Conservation (phyloP, 768 basidiomycete genomes). For the Collybia sordida region DNA sequence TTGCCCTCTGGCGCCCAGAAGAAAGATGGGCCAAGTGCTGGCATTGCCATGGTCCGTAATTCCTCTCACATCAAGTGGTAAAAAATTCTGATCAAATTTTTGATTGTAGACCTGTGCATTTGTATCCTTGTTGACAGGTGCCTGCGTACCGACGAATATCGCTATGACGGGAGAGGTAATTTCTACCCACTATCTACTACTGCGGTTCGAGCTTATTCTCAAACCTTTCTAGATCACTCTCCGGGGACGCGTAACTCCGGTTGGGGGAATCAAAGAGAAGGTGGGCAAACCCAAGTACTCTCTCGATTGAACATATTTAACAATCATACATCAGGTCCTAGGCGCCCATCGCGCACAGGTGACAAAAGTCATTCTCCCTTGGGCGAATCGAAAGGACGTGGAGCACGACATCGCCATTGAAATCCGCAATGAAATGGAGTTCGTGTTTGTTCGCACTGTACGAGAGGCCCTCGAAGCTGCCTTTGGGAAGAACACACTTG, state of each 20-base stretch:
- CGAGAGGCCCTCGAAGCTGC: slow-evolving; percentile 82
- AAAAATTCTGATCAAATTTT: neutral
- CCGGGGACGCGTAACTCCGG: slow-evolving; percentile 76
- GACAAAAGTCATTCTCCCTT: slow-evolving; percentile 81
- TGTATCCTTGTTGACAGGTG: slow-evolving; percentile 79
- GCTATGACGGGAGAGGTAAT: slow-evolving; percentile 91
- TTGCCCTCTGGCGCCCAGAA: slow-evolving; percentile 88
- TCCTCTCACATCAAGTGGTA: neutral
- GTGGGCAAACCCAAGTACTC: slow-evolving; percentile 14
- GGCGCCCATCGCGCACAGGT: slow-evolving; percentile 88
- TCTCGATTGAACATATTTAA: neutral
- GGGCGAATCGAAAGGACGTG: slow-evolving; percentile 84
- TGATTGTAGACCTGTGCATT: slow-evolving; percentile 70
- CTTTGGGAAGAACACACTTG: slow-evolving; percentile 69
- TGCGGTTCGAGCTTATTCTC: neutral
- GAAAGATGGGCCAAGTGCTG: slow-evolving; percentile 93
- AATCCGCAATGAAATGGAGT: slow-evolving; percentile 72
- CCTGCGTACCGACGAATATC: slow-evolving; percentile 65
- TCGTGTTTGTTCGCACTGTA: slow-evolving; percentile 79
- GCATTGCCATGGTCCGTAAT: slow-evolving; percentile 74
- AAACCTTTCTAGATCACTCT: slow-evolving; percentile 61
- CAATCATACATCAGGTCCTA: slow-evolving; percentile 46
- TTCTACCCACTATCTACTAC: neutral
- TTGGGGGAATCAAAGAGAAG: slow-evolving; percentile 92
- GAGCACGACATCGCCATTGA: slow-evolving; percentile 80